These are phyloP conservation scores for Silybum marianum DNA, from an alignment of 129 eudicot species.

Conservation along the genomic window DNA sequence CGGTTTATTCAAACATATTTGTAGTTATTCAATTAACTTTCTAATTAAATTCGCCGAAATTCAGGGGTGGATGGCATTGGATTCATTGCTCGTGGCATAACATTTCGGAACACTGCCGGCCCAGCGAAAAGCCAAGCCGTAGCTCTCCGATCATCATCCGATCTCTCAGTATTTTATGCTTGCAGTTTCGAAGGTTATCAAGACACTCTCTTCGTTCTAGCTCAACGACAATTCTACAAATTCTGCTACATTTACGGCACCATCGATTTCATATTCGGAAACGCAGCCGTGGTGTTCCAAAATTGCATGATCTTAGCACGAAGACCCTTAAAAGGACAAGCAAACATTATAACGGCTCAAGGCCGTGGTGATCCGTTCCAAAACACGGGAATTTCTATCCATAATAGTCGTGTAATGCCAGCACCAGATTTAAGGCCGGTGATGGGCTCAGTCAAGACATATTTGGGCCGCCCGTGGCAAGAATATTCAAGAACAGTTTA, in stretches of 20 bases:
- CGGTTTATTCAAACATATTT: neutral
- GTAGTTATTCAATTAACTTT: neutral
- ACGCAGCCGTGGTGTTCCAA: constrained; percentile 68
- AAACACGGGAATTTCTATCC: constrained; percentile 62
- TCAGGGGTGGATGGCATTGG: constrained; percentile 58
- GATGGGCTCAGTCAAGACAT: constrained; percentile 34
- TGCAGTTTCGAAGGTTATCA: constrained; percentile 77
- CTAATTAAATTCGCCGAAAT: neutral
- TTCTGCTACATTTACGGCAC: constrained; percentile 69
- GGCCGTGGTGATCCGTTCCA: constrained; percentile 62
- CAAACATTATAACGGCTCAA: constrained; percentile 56
- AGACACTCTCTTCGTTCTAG: constrained; percentile 58
- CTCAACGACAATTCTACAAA: constrained; percentile 63
- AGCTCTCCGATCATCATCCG: constrained; percentile 58
- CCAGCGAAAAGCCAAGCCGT: constrained; percentile 60
- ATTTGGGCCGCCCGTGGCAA: constrained; percentile 71
- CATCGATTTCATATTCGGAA: constrained; percentile 70
- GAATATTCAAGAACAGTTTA: constrained; percentile 62
- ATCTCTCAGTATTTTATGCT: constrained; percentile 56
- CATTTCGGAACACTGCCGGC: constrained; percentile 71
- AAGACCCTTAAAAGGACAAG: constrained; percentile 50
- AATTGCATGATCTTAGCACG: constrained; percentile 63
- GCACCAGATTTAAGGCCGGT: constrained; percentile 57
- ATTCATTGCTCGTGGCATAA: constrained; percentile 68
- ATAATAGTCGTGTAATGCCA: constrained; percentile 53